Percentiles rank a stretch among this genome's conserved stretches.
Evolutionary conservation across 2,329 filamentous ascomycete species (phyloP).

Genomic region (Sporothrix inflata): DNA sequence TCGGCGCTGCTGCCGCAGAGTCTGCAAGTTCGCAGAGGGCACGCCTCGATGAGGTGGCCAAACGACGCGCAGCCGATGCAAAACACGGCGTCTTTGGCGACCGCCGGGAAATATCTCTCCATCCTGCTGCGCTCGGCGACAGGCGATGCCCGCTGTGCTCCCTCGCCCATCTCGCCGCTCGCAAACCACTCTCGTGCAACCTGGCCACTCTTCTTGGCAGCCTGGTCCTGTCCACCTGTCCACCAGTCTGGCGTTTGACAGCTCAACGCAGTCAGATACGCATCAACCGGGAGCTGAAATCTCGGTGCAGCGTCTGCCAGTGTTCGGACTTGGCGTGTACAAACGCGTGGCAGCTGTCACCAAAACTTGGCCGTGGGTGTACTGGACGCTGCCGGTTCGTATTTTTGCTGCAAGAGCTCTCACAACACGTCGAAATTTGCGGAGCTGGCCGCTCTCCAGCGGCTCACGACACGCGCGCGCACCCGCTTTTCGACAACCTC

Average conservation of each 20-base stretch:
- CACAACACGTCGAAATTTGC: constrained; percentile 12
- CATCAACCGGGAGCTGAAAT: neutral
- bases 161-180: constrained; percentile 13
- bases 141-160: too few species aligned
- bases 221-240: neutral
- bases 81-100: constrained; percentile 47
- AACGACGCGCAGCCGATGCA: constrained; percentile 57
- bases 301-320: neutral
- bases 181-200: neutral
- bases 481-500: neutral
- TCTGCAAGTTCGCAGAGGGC: constrained; percentile 52
- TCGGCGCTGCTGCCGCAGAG: constrained; percentile 49
- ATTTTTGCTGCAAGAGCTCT: neutral
- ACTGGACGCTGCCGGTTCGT: neutral
- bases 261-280: neutral
- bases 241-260: neutral
- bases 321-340: constrained; percentile 1
- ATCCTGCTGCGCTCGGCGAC: constrained; percentile 40
- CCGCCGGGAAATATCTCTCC: constrained; percentile 56
- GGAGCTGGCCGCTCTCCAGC: neutral
- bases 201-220: neutral
- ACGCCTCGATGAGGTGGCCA: constrained; percentile 52
- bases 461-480: neutral
- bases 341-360: constrained; percentile 24
- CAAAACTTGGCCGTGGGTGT: neutral